Conservation (phyloP, 1,139 yeast genomes). For the Diutina sp. region DNA sequence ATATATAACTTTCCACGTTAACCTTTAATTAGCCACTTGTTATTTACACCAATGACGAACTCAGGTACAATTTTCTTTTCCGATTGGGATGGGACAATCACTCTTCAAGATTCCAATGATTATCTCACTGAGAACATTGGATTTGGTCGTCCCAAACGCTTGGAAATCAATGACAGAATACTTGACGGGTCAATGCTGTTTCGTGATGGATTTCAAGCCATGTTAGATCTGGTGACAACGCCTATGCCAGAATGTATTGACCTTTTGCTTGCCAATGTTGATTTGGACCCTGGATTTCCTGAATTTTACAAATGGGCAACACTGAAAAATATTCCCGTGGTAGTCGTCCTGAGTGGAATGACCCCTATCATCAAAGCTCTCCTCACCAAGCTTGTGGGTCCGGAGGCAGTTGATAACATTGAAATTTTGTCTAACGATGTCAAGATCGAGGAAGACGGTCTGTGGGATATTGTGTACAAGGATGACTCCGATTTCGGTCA, state of each 20-base stretch:
- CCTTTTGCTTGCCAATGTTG: conserved; percentile 41
- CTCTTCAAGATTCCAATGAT: conserved; percentile 84
- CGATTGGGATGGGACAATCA: conserved; percentile 97
- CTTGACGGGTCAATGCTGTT: conserved; percentile 58
- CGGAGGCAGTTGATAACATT: conserved; percentile 57
- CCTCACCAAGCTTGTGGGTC: conserved; percentile 62
- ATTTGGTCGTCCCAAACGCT: conserved; percentile 61
- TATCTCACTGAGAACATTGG: conserved; percentile 81
- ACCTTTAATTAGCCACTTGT: background rate
- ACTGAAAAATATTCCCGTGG: conserved; percentile 56
- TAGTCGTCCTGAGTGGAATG: conserved; percentile 87
- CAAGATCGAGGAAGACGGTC: conserved; percentile 30
- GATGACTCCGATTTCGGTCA: conserved; percentile 89
- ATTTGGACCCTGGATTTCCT: conserved; percentile 85
- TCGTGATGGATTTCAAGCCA: conserved; percentile 70
- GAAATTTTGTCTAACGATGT: conserved; percentile 80
- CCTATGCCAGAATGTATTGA: conserved; percentile 81
- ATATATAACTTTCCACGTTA: background rate
- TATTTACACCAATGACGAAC: background rate
- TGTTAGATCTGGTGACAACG: conserved; percentile 67
- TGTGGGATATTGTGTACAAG: conserved; percentile 77
- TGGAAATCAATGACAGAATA: conserved; percentile 57
- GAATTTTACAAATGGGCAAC: conserved; percentile 72
- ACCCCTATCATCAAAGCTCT: conserved; percentile 76
- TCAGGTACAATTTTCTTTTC: conserved; percentile 58